phyloP scores from a whole-genome alignment of 768 basidiomycete genomes.

The Royoungia palumana region DNA sequence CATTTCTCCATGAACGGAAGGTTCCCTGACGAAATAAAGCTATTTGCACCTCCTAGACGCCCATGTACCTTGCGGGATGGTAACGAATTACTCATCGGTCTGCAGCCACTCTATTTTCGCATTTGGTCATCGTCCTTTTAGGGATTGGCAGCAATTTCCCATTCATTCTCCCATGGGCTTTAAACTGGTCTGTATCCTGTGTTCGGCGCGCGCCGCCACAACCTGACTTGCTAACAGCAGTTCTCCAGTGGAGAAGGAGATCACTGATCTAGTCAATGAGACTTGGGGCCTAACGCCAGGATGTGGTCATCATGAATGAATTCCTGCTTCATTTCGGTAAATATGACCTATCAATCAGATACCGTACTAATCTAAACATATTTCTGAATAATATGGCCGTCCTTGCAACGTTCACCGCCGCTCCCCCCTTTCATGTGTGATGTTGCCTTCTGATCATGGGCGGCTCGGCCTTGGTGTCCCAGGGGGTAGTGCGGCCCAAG shows the following conservation, averaged over 20 bases:
- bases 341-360: constrained; percentile 3
- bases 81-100: constrained; percentile 27
- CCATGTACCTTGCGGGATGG: constrained; percentile 22
- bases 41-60: constrained; percentile 12
- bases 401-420: not conserved
- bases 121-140: not conserved
- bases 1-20: constrained; percentile 11
- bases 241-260: too few relatives aligned
- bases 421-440: not conserved
- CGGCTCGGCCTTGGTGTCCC: too few relatives aligned
- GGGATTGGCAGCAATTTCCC: too few relatives aligned
- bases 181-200: too few relatives aligned
- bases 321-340: constrained; percentile 11
- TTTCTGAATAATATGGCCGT: not conserved
- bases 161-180: too few relatives aligned
- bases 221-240: too few relatives aligned
- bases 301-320: not conserved
- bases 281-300: not conserved
- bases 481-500: too few relatives aligned
- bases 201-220: too few relatives aligned
- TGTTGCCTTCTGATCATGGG: not conserved
- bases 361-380: not conserved
- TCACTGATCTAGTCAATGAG: not conserved
- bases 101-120: constrained; percentile 10
- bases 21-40: constrained; percentile 24